Percentiles rank a stretch among this genome's conserved stretches.
phyloP scores from a whole-genome alignment of 2,329 filamentous ascomycete genomes.

The Aspergillus ibericus region DNA sequence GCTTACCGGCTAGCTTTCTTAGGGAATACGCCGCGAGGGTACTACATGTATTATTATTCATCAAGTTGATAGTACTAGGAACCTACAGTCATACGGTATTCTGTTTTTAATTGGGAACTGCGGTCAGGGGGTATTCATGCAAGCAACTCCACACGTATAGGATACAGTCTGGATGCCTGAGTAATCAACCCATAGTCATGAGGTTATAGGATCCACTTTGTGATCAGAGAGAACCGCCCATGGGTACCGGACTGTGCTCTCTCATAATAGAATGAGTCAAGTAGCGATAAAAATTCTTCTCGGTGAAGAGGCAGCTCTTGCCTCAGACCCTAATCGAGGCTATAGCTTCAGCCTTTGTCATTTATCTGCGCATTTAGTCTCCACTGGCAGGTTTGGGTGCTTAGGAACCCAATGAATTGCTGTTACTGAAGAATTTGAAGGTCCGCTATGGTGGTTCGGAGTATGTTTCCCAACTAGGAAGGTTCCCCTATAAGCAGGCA shows the following conservation, averaged over 20 bases:
- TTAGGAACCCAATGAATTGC: not conserved
- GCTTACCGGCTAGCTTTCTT: not conserved
- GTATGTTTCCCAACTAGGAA: constrained; percentile 3
- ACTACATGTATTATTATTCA: not conserved
- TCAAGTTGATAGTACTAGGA: not conserved
- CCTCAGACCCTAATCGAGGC: not conserved
- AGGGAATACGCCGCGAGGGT: constrained; percentile 12
- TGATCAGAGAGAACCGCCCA: too few species aligned
- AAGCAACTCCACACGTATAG: too few species aligned
- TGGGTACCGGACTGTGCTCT: too few species aligned
- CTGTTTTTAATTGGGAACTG: too few species aligned
- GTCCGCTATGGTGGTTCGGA: not conserved
- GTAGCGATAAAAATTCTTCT: too few species aligned
- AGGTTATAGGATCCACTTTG: too few species aligned
- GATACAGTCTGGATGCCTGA: too few species aligned
- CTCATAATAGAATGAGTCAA: too few species aligned
- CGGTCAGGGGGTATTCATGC: too few species aligned
- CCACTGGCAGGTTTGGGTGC: not conserved
- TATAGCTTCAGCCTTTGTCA: not conserved
- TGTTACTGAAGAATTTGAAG: not conserved
- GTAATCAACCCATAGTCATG: too few species aligned
- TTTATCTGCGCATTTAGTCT: not conserved
- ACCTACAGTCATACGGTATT: too few species aligned
- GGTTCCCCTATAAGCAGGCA: not conserved
- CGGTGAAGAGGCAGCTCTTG: too few species aligned